Base-by-base conservation (phyloP, 2,329 filamentous ascomycete genomes). In the Plectosphaerella plurivora region DNA sequence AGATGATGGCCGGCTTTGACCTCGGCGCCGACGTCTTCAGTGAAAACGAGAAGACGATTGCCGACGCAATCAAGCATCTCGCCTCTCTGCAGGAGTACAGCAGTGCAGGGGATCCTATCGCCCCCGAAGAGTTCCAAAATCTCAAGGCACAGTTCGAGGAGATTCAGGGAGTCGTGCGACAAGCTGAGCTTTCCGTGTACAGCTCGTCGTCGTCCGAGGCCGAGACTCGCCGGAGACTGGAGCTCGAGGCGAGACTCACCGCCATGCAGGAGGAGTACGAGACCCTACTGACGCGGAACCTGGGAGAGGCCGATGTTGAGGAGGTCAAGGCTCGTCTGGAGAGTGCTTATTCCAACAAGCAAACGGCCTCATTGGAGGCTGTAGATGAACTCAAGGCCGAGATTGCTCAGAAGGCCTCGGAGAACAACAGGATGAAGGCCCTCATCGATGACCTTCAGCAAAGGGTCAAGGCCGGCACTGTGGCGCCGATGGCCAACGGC, bases 1-100 rank as follows among this genome's bases (percentile, higher is more conserved):
- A 97, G 80, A 99, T 99, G 94, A 97, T 99, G 93, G 94, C 94
- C 54, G 91, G 93, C 4, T 97, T 99, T 63, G 93, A 99, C 64
- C 82, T 99, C 35, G 93, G 91, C 45, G 87, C 88, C 47, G 92
- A 97, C 53, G 86, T 95, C 33, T 96, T 97, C 68, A 96, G 91
- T 60, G 89, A 94, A 53, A 96, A 96, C 61, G 94, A 99, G 70
- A 83, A 87, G 57, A 86, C 84, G 49, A 89, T 99, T 53, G 84
- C 89, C 54, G 84, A 88, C 57, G 87, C 91, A 57, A 93, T 97
- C 60, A 84, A 91, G 61, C 87, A 89, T 62, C 78, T 97, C 28
- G 91, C 96, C 60, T 75, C 81, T 12, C 76, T 97, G 42, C 81
- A 91, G 59, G 87, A 91, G 60, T 80, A 90, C 62, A 89, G 87